These are phyloP conservation scores for Arachnopeziza araneosa DNA, from an alignment of 2,329 filamentous ascomycete genomes.

Conservation along the genomic window DNA sequence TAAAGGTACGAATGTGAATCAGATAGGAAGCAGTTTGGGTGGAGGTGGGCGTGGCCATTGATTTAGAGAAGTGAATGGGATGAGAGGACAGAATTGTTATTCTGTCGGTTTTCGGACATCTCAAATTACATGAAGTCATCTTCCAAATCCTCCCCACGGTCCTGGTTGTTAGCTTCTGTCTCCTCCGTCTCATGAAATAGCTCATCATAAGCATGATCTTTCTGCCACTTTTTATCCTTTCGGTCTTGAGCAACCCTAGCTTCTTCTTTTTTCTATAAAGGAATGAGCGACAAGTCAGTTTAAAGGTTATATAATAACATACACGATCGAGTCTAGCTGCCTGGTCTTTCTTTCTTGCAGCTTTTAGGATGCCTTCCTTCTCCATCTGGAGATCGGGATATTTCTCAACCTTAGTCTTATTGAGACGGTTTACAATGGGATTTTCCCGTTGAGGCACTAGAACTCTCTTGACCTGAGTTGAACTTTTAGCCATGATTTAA, in stretches of 20 bases:
- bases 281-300: constrained; percentile 1
- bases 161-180: constrained; percentile 75
- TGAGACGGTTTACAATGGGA: constrained; percentile 89
- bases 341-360: constrained; percentile 67
- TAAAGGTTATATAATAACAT: constrained; percentile 23
- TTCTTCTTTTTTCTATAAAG: constrained; percentile 67
- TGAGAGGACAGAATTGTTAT: neutral
- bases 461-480: constrained; percentile 64
- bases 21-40: constrained; percentile 51
- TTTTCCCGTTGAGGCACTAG: constrained; percentile 80
- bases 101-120: neutral
- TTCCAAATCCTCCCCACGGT: constrained; percentile 69
- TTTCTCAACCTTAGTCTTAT: constrained; percentile 90
- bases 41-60: constrained; percentile 18
- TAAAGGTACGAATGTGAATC: constrained; percentile 50
- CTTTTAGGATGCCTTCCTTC: constrained; percentile 68
- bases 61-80: neutral
- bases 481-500: neutral
- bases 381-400: constrained; percentile 79
- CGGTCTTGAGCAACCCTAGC: constrained; percentile 68
- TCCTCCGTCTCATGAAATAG: constrained; percentile 80
- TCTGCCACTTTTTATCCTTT: constrained; percentile 86
- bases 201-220: constrained; percentile 97
- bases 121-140: constrained; percentile 86
- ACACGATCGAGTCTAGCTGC: constrained; percentile 57